Evolutionary conservation across 2,329 filamentous ascomycete species (phyloP).

Genomic region (Venturia pyrina): DNA sequence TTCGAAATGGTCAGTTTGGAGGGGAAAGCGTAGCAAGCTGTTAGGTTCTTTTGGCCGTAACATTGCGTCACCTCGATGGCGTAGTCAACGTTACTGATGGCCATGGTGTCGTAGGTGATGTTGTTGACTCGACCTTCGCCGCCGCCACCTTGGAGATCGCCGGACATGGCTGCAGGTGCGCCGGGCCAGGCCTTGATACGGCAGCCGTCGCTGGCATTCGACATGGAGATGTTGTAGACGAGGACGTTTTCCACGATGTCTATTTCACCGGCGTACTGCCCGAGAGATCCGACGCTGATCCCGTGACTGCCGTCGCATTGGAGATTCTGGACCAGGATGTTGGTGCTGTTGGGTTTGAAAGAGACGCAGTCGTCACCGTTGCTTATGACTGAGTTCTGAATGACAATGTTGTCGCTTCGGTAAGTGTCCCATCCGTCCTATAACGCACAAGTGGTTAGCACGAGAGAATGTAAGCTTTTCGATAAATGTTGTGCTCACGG

Average conservation of each 20-base stretch:
- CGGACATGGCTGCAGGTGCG: slow-evolving; percentile 27
- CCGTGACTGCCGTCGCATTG: slow-evolving; percentile 58
- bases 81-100: slow-evolving; percentile 49
- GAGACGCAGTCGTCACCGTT: slow-evolving; percentile 64
- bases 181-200: slow-evolving; percentile 62
- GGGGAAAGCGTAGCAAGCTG: slow-evolving; percentile 44
- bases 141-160: slow-evolving; percentile 46
- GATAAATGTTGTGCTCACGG: neutral
- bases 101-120: slow-evolving; percentile 51
- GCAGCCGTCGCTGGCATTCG: slow-evolving; percentile 43
- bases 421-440: slow-evolving; percentile 23
- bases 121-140: slow-evolving; percentile 50
- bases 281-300: slow-evolving; percentile 57
- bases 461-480: neutral
- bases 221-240: slow-evolving; percentile 17
- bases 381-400: slow-evolving; percentile 54
- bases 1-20: slow-evolving; percentile 35
- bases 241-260: slow-evolving; percentile 54
- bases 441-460: slow-evolving; percentile 11
- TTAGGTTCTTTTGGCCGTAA: slow-evolving; percentile 47
- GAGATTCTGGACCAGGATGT: slow-evolving; percentile 54
- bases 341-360: slow-evolving; percentile 61
- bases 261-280: slow-evolving; percentile 49
- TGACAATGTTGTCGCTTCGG: slow-evolving; percentile 51
- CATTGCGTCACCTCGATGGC: slow-evolving; percentile 50